phyloP scores from a whole-genome alignment of 352 stramenopile genomes.

The Globisporangium middletonii region DNA sequence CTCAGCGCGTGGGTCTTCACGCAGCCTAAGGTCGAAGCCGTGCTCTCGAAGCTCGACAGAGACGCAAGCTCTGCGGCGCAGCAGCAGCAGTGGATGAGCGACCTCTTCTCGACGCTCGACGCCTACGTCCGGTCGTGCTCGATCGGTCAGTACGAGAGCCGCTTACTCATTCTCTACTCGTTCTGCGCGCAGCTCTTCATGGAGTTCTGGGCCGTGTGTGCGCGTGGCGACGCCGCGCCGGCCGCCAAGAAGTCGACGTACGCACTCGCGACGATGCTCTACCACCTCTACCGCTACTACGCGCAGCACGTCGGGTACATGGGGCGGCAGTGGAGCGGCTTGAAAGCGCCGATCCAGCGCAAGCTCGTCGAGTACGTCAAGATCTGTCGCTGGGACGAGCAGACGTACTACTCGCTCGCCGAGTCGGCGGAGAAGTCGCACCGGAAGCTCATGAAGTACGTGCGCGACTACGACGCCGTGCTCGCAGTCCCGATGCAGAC shows the following conservation, averaged over 20 bases:
- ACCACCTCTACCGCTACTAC: constrained; percentile 95
- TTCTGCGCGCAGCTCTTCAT: constrained; percentile 85
- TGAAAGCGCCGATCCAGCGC: constrained; percentile 93
- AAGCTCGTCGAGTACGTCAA: constrained; percentile 98
- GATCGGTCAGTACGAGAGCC: constrained; percentile 89
- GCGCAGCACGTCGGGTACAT: constrained; percentile 84
- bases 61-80: neutral
- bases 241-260: constrained; percentile 23
- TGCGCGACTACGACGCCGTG: constrained; percentile 89
- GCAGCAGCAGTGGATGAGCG: constrained; percentile 61
- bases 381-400: constrained; percentile 98
- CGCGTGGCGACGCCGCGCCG: neutral
- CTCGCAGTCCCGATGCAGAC: constrained; percentile 77
- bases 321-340: constrained; percentile 74
- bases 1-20: constrained; percentile 62
- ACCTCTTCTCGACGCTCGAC: constrained; percentile 89
- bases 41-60: neutral
- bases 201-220: constrained; percentile 42
- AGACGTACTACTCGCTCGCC: constrained; percentile 98
- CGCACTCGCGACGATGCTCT: constrained; percentile 85
- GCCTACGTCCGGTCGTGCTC: constrained; percentile 86
- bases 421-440: constrained; percentile 98
- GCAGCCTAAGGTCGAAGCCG: constrained; percentile 7
- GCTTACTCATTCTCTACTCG: constrained; percentile 86
- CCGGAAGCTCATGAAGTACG: constrained; percentile 97